phyloP scores from a whole-genome alignment of 495 filamentous ascomycete species.

The Ascobolus immersus region DNA sequence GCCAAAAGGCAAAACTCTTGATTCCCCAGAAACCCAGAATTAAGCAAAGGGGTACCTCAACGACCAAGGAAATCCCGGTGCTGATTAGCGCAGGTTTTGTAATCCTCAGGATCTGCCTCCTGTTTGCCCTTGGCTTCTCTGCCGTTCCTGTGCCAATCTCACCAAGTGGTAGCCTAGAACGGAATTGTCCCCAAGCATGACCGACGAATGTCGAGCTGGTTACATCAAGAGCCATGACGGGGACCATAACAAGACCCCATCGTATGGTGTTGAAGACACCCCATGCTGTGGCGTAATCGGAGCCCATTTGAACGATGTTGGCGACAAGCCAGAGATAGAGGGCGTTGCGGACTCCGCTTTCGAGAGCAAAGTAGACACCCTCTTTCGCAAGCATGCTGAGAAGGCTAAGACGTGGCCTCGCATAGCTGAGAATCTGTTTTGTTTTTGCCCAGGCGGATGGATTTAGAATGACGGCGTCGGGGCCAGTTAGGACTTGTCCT shows the following conservation, averaged over 20 bases:
- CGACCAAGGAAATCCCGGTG: conserved; percentile 22
- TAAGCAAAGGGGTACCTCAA: conserved; percentile 39
- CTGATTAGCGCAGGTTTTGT: conserved; percentile 30
- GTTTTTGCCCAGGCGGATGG: too few species aligned
- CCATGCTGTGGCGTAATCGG: conserved; percentile 47
- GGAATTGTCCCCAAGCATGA: conserved; percentile 42
- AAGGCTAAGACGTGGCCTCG: conserved; percentile 24
- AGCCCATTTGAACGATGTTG: conserved; percentile 34
- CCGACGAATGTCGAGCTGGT: conserved; percentile 40
- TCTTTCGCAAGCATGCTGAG: conserved; percentile 27
- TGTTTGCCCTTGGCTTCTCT: not conserved
- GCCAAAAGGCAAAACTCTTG: conserved; percentile 31
- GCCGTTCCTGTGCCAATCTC: not conserved
- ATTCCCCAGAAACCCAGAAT: conserved; percentile 34
- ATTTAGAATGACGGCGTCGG: too few species aligned
- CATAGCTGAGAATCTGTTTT: too few species aligned
- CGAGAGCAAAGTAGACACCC: conserved; percentile 31
- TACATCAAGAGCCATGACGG: conserved; percentile 39
- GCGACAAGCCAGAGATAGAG: conserved; percentile 51
- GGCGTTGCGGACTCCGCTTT: conserved; percentile 41
- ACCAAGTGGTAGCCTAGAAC: conserved; percentile 24
- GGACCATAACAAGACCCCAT: conserved; percentile 60
- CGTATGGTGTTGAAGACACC: conserved; percentile 51
- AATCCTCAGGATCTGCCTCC: conserved; percentile 18
- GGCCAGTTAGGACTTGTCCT: too few species aligned